A percentile compares a stretch with the other conserved stretches of the same genome.
Evolutionary conservation across 176 grass and related monocot species (phyloP).

Genomic region (Bothriochloa decipiens): DNA sequence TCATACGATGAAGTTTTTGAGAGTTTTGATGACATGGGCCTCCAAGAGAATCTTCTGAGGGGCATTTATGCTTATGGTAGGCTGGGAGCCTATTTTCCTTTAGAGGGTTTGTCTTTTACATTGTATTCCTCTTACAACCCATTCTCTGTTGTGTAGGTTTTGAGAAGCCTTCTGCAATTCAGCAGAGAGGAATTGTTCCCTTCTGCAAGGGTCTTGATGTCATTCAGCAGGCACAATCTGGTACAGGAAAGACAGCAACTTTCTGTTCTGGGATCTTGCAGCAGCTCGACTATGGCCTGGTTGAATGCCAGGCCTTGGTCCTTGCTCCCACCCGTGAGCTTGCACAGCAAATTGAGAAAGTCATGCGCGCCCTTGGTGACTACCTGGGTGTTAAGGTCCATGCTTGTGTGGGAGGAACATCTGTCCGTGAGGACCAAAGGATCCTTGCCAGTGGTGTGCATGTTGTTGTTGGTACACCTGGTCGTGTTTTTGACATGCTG

Average conservation of each 20-base stretch:
- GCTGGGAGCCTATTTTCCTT: neutral
- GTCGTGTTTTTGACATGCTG: conserved; percentile 89
- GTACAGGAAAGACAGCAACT: conserved; percentile 94
- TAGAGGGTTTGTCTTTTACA: neutral
- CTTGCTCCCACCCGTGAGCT: conserved; percentile 93
- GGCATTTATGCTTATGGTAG: conserved; percentile 96
- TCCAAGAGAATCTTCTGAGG: conserved; percentile 91
- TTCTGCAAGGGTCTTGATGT: conserved; percentile 97
- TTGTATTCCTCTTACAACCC: neutral
- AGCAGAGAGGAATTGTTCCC: conserved; percentile 90
- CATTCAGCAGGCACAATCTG: conserved; percentile 94
- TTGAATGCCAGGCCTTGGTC: conserved; percentile 91
- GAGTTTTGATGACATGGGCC: conserved; percentile 94
- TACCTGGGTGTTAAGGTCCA: conserved; percentile 93
- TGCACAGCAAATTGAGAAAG: conserved; percentile 94
- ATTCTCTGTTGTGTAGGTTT: conserved; percentile 61
- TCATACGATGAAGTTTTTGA: conserved; percentile 84
- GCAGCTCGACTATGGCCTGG: conserved; percentile 85
- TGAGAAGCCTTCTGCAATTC: conserved; percentile 94
- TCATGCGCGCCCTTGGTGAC: conserved; percentile 92
- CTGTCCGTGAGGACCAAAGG: conserved; percentile 88
- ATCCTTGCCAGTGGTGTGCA: conserved; percentile 86
- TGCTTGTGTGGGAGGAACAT: conserved; percentile 88
- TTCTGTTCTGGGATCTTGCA: conserved; percentile 94
- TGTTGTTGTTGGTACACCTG: conserved; percentile 87